Conservation (phyloP, 352 stramenopile genomes). For the Nothophytophthora sp. region DNA sequence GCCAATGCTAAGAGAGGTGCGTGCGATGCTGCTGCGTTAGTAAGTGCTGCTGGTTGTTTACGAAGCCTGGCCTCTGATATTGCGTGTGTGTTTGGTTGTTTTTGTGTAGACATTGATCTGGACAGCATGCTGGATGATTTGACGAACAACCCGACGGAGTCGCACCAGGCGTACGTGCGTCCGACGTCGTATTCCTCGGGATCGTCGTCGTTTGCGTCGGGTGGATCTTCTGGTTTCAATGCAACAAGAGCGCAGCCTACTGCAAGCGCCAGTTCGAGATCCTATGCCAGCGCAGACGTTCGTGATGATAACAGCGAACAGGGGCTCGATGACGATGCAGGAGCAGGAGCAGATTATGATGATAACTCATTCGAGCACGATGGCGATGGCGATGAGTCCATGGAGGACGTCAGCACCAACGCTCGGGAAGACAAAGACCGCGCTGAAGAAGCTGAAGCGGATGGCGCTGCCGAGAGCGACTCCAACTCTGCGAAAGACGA, state of each 20-base stretch:
- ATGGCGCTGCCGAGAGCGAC: background rate
- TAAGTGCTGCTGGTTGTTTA: no score
- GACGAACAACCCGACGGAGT: conserved; percentile 81
- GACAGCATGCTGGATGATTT: conserved; percentile 87
- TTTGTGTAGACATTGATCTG: conserved; percentile 69
- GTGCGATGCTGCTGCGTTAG: background rate
- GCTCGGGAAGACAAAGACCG: conserved; percentile 19
- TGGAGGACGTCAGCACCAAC: conserved; percentile 33
- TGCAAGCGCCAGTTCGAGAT: no score
- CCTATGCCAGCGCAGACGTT: conserved; percentile 1
- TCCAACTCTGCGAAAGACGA: conserved; percentile 6
- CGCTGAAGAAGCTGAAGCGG: conserved; percentile 18
- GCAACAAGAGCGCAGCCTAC: no score
- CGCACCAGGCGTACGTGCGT: conserved; percentile 42
- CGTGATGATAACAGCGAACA: no score
- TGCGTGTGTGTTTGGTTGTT: conserved; percentile 1
- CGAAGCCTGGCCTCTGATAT: no score
- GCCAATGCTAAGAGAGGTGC: conserved; percentile 45
- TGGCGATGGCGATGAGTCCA: conserved; percentile 25
- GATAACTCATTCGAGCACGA: conserved; percentile 37
- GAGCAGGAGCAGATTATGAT: conserved; percentile 29
- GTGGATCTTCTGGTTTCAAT: conserved; percentile 15
- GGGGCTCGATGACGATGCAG: conserved; percentile 24
- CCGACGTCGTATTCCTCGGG: conserved; percentile 66
- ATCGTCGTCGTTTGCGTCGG: conserved; percentile 18